Evolutionary conservation across 768 basidiomycete species (phyloP), one percentile per base, ranked within the genome.

Genomic region (Heimioporus sp.): DNA sequence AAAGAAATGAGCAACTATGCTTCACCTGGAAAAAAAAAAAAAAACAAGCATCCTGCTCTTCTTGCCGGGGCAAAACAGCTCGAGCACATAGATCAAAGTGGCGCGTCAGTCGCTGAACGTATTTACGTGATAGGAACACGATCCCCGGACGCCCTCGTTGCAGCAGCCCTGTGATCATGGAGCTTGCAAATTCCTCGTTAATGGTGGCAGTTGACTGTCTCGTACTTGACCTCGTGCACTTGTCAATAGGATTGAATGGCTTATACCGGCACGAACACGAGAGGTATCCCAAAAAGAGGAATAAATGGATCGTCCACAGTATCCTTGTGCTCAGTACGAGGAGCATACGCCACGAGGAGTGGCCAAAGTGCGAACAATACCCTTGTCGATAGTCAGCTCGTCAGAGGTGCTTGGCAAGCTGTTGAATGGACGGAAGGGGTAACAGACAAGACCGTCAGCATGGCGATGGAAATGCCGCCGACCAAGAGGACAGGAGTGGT

Each of bases 141-240:
- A 71, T 98, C 98, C 67, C 95, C 96, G 82, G 96, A 96, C 65
- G 98, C 96, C 80, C 95, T 96, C 69, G 96, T 98, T 96, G 98
- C 98, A 52, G 96, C 96, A 72, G 90, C 92, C 53, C 97, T 75
- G 73, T 97, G 94, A 44, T 94, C 96, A 54, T 97, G 87, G 68
- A n/a, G n/a, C n/a, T n/a, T n/a, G n/a, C n/a, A n/a, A n/a, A n/a
- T n/a, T n/a, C 85, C 92, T 69, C n/a, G n/a, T n/a, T n/a, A n/a
- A n/a, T 98, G 96, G 49, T 98, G 86, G 60, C 95, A 91, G 78
- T 96, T 97, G 77, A 98, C 96, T 56, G 98, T 98, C 74, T 98
- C 96, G 70, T 96, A 98, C 82, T 98, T 98, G 89, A 96, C 95
- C 75, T 96, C 95, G 96, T 98, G 66, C 95, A 92, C 81, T 98